These are phyloP conservation scores for Leccinum longicurvipes DNA, from an alignment of 768 basidiomycete genomes.

Conservation along the genomic window DNA sequence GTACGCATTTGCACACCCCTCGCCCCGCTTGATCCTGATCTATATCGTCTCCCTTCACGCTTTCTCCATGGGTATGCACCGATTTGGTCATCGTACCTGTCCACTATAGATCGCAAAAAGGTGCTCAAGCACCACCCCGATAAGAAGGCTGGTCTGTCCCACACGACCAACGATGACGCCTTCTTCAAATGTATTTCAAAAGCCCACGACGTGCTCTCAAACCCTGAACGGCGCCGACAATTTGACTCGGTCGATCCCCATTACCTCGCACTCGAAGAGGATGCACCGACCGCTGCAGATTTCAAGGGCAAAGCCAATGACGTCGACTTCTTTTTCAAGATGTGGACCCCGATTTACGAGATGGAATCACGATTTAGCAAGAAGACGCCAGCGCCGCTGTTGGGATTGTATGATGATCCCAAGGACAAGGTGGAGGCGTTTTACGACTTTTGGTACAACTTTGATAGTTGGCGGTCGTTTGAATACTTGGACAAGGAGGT, in stretches of 20 bases:
- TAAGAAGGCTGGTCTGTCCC: conserved; percentile 79
- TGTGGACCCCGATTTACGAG: conserved; percentile 80
- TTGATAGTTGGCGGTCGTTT: conserved; percentile 97
- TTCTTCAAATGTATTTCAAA: conserved; percentile 99
- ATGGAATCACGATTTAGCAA: conserved; percentile 92
- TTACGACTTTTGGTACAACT: conserved; percentile 99
- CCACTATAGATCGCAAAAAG: conserved; percentile 83
- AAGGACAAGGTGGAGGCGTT: conserved; percentile 87
- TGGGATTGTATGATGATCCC: conserved; percentile 66
- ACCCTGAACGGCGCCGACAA: conserved; percentile 84
- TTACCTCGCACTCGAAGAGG: conserved; percentile 70
- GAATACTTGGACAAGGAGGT: conserved; percentile 98
- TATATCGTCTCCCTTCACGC: not conserved
- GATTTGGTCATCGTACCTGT: not conserved
- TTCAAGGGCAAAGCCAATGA: conserved; percentile 50
- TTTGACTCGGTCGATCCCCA: conserved; percentile 94
- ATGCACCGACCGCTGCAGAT: conserved; percentile 64
- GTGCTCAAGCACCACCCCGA: conserved; percentile 99
- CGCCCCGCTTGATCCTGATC: conserved; percentile 13
- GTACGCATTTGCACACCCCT: conserved; percentile 48
- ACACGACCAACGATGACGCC: conserved; percentile 91
- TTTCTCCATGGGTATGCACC: not conserved
- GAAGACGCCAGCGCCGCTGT: conserved; percentile 73
- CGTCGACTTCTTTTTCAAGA: conserved; percentile 63
- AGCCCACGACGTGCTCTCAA: conserved; percentile 89